Evolutionary conservation across 805 yeast species (phyloP).

Genomic region (Debaryomyces castellii): DNA sequence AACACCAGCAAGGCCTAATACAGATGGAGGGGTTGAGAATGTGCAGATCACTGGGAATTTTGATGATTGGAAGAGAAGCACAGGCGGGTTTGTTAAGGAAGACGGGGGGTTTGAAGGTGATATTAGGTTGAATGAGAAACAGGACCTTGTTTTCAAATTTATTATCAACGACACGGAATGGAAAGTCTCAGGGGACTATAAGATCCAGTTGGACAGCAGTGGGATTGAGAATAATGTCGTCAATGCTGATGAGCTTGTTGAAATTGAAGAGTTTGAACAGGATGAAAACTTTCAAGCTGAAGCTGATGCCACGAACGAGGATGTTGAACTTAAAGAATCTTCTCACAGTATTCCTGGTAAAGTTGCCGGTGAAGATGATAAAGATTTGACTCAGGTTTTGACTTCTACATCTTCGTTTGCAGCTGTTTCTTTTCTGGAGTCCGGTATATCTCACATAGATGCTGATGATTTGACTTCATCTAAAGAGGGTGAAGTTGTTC

Average conservation of each 20-base stretch:
- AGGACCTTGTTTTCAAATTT: conserved; percentile 37
- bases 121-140: conserved; percentile 18
- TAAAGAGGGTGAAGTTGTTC: not conserved
- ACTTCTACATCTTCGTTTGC: conserved; percentile 37
- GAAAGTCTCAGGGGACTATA: conserved; percentile 24
- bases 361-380: not conserved
- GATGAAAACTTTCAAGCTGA: conserved; percentile 5
- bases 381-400: conserved; percentile 20
- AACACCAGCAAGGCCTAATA: conserved; percentile 10
- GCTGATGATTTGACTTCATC: not conserved
- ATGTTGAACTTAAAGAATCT: conserved; percentile 1
- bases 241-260: conserved; percentile 23
- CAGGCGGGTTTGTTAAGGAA: conserved; percentile 14
- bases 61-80: conserved; percentile 36
- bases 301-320: not conserved
- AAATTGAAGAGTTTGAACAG: conserved; percentile 19
- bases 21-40: conserved; percentile 11
- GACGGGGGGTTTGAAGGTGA: conserved; percentile 18
- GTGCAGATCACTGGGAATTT: conserved; percentile 42
- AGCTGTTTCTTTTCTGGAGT: conserved; percentile 31
- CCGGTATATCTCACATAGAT: conserved; percentile 4
- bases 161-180: conserved; percentile 34
- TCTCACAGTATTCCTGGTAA: conserved; percentile 1
- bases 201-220: conserved; percentile 26
- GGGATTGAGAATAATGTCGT: conserved; percentile 38